Base-by-base conservation (phyloP, 169 alveolate species). In the Plasmodium ovale region DNA sequence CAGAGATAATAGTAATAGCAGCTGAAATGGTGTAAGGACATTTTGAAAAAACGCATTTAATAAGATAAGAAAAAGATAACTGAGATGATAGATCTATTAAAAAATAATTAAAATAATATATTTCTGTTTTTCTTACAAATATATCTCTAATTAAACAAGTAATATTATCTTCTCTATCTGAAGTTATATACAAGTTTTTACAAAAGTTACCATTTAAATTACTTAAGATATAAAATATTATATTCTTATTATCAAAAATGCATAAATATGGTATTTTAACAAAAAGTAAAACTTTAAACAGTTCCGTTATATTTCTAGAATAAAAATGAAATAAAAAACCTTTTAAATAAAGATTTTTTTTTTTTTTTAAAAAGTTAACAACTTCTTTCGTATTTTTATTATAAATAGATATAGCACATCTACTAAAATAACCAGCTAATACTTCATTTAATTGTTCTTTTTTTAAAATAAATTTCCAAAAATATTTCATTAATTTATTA, bases 81-180 rank as follows among this genome's bases (percentile, higher is more conserved):
- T 77, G 88, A 1, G 88, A 77, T 1, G 88, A 60, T 60, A 77
- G 27, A 31, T 77, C 88, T 1, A 77, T 42, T 16, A 77, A 14
- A 37, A 77, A 77, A 60, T 77, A 77, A 62, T 77, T 77, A 62
- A 77, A 77, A 77, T 77, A 77, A 77, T 77, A 77, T n/a, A 77
- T 77, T 3, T 77, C 88, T 0, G 88, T 3, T 44, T 77, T 77
- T 33, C 88, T 31, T 27, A 62, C 88, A 60, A 77, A 77, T 37
- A 77, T 60, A 62, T 77, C 88, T 25, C 88, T 77, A 60, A 77
- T 77, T 7, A 77, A 53, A 77, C 88, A 77, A 1, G 88, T 64
- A 14, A 77, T 77, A 31, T 77, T 77, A 62, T 77, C 88, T 54
- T 77, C 88, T 39, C 77, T 44, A 47, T 77, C 88, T 29, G 64